These are phyloP conservation scores for Quercus cerris DNA, from an alignment of 306 rosid species.

Conservation along the genomic window DNA sequence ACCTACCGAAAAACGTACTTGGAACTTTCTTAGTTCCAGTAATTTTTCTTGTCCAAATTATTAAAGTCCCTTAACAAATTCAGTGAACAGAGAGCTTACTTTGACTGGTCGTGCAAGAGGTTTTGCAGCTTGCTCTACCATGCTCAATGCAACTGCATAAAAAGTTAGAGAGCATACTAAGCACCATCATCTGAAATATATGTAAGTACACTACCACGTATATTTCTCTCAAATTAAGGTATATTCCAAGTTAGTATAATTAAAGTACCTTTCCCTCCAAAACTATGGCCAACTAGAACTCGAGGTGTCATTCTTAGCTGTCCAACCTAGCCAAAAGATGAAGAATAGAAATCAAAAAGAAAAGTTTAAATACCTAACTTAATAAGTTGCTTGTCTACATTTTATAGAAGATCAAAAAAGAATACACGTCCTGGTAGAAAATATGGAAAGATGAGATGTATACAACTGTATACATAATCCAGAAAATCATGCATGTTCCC, in stretches of 20 bases:
- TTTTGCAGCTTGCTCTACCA: conserved; percentile 98
- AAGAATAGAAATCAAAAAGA: conserved; percentile 15
- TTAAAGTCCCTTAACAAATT: neutral
- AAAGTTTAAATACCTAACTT: neutral
- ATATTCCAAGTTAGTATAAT: neutral
- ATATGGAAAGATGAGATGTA: neutral
- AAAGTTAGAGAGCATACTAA: conserved; percentile 22
- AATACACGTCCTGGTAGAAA: neutral
- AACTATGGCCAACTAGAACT: conserved; percentile 91
- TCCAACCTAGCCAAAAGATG: conserved; percentile 51
- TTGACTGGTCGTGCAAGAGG: conserved; percentile 95
- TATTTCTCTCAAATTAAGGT: neutral
- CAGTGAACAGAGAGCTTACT: conserved; percentile 38
- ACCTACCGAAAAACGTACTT: neutral
- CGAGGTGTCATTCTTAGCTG: conserved; percentile 82
- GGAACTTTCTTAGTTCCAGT: neutral
- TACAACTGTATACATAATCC: neutral
- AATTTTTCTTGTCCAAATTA: neutral
- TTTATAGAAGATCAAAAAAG: neutral
- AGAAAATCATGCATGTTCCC: neutral
- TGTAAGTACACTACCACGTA: neutral
- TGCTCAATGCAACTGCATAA: conserved; percentile 77
- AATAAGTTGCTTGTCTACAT: too few species aligned
- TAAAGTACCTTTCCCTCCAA: conserved; percentile 87
- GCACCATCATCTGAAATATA: conserved; percentile 11